phyloP scores from a whole-genome alignment of 495 filamentous ascomycete species.

The Aspergillus affinis region DNA sequence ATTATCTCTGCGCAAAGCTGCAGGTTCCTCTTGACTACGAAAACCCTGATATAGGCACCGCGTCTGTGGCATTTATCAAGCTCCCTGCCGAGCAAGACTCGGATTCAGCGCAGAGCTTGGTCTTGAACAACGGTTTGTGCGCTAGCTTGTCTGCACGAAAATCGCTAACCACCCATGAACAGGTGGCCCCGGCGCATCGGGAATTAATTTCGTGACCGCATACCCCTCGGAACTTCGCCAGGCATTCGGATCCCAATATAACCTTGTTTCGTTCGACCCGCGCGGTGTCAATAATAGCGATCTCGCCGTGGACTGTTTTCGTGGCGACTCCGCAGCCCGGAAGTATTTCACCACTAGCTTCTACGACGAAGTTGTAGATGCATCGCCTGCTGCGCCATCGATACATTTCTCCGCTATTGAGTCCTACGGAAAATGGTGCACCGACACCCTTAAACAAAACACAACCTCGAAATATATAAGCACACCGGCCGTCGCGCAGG shows the following conservation, averaged over 20 bases:
- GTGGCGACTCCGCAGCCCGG: slow-evolving; percentile 22
- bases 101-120: slow-evolving; percentile 16
- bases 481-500: slow-evolving; percentile 35
- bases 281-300: slow-evolving; percentile 45
- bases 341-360: slow-evolving; percentile 21
- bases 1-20: slow-evolving; percentile 23
- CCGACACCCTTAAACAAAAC: slow-evolving; percentile 18
- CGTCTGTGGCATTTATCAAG: slow-evolving; percentile 29
- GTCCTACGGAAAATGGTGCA: slow-evolving; percentile 35
- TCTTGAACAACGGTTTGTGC: slow-evolving; percentile 16
- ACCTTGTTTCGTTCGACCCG: slow-evolving; percentile 51
- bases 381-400: slow-evolving; percentile 25
- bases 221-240: slow-evolving; percentile 1
- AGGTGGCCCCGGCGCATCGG: slow-evolving; percentile 49
- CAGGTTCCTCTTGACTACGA: slow-evolving; percentile 29
- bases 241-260: slow-evolving; percentile 38
- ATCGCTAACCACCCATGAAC: neutral
- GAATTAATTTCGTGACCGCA: slow-evolving; percentile 16
- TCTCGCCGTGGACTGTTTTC: slow-evolving; percentile 39
- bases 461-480: slow-evolving; percentile 34
- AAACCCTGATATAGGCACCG: slow-evolving; percentile 16
- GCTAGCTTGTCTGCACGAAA: neutral
- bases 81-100: slow-evolving; percentile 18
- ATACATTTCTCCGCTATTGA: slow-evolving; percentile 29
- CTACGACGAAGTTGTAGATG: slow-evolving; percentile 23